Evolutionary conservation across 805 yeast species (phyloP).

Genomic region (Kuraishia capsulata): DNA sequence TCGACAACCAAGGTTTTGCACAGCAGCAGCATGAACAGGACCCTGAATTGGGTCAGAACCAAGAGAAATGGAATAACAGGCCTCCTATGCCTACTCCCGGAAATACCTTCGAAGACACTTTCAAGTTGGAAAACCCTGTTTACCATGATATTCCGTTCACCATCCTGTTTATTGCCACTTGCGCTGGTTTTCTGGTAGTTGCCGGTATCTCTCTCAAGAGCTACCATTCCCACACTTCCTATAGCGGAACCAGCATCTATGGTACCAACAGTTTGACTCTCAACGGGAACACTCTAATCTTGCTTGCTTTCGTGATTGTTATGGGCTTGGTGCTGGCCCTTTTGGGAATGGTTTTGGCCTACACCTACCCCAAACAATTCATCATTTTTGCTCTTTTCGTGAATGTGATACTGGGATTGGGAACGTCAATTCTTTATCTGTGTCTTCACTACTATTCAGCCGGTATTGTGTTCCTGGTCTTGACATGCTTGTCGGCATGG

Average conservation of each 20-base stretch:
- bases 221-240: constrained; percentile 43
- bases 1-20: background rate
- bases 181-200: constrained; percentile 61
- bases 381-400: constrained; percentile 60
- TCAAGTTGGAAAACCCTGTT: constrained; percentile 52
- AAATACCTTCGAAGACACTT: constrained; percentile 54
- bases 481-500: constrained; percentile 55
- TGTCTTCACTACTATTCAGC: constrained; percentile 67
- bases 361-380: constrained; percentile 56
- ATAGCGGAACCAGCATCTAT: constrained; percentile 60
- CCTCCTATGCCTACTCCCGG: constrained; percentile 21
- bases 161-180: constrained; percentile 32
- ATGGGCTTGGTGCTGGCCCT: constrained; percentile 51
- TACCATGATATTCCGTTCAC: constrained; percentile 70
- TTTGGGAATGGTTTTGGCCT: constrained; percentile 49
- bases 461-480: constrained; percentile 64
- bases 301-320: constrained; percentile 58
- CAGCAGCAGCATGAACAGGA: background rate
- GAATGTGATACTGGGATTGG: constrained; percentile 62
- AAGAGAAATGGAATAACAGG: constrained; percentile 6
- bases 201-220: constrained; percentile 63
- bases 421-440: constrained; percentile 68
- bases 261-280: constrained; percentile 47
- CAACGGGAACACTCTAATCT: constrained; percentile 65
- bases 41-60: background rate